Evolutionary conservation across 75 land plant species (phyloP).

Genomic region (Sequoia sempervirens): DNA sequence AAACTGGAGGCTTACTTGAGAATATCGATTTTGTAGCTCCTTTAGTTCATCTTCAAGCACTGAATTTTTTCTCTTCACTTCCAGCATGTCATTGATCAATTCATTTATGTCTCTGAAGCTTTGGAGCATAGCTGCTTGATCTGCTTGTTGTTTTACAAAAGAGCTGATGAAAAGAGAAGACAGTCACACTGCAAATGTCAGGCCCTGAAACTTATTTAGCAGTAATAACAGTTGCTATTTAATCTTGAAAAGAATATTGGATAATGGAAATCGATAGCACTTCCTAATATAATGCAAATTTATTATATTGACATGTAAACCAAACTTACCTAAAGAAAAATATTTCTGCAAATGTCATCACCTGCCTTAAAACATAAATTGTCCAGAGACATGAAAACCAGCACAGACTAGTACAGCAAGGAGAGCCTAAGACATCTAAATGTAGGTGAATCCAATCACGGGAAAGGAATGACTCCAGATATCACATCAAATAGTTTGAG

Average conservation of each 20-base stretch:
- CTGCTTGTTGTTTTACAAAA: constrained; percentile 50
- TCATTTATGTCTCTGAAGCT: constrained; percentile 72
- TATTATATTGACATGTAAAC: neutral
- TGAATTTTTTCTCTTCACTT: constrained; percentile 37
- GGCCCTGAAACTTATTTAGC: neutral
- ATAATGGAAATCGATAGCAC: neutral
- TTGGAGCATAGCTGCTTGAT: constrained; percentile 52
- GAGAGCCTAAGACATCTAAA: neutral
- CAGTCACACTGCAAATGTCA: constrained; percentile 4
- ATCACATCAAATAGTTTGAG: neutral
- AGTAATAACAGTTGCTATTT: neutral
- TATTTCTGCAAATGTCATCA: neutral
- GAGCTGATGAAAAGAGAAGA: constrained; percentile 31
- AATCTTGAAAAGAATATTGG: neutral
- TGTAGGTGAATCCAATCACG: neutral
- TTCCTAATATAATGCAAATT: neutral
- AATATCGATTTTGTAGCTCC: constrained; percentile 78
- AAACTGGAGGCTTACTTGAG: constrained; percentile 77
- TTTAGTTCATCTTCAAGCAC: constrained; percentile 60
- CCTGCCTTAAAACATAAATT: neutral
- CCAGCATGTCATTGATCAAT: constrained; percentile 66
- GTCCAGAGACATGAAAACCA: neutral
- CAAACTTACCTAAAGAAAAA: neutral
- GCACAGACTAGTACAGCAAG: neutral
- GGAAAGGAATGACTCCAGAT: neutral